Evolutionary conservation across 306 rosid species (phyloP).

Genomic region (Sphenostylis stenocarpa): DNA sequence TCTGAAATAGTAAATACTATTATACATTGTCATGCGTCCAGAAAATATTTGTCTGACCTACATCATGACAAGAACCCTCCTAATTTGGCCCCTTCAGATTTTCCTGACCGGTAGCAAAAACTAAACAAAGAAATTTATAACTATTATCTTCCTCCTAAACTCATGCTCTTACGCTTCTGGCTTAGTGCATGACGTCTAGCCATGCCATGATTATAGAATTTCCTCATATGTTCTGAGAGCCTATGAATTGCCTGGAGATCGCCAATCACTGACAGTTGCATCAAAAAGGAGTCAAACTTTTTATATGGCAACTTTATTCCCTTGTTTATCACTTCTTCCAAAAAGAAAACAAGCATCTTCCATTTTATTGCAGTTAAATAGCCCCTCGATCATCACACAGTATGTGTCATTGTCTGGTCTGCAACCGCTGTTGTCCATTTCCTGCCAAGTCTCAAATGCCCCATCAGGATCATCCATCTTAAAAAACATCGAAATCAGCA

Average conservation of each 20-base stretch:
- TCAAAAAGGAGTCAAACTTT: slow-evolving; percentile 67
- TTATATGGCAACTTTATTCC: slow-evolving; percentile 74
- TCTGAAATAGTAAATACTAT: not conserved
- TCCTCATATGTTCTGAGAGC: slow-evolving; percentile 86
- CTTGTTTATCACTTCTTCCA: slow-evolving; percentile 71
- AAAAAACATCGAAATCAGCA: slow-evolving; percentile 83
- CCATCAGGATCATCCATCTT: slow-evolving; percentile 72
- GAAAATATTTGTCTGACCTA: slow-evolving; percentile 14
- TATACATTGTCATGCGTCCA: slow-evolving; percentile 1
- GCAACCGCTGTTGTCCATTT: slow-evolving; percentile 67
- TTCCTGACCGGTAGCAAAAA: slow-evolving; percentile 12
- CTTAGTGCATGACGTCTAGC: slow-evolving; percentile 74
- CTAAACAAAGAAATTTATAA: slow-evolving; percentile 7
- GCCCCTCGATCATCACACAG: slow-evolving; percentile 85
- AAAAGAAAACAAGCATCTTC: slow-evolving; percentile 71
- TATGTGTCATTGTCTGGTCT: slow-evolving; percentile 59
- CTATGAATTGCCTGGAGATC: slow-evolving; percentile 74
- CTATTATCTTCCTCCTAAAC: slow-evolving; percentile 61
- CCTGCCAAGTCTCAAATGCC: slow-evolving; percentile 81
- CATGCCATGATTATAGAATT: slow-evolving; percentile 84
- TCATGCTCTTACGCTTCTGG: slow-evolving; percentile 70
- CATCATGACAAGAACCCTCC: slow-evolving; percentile 16
- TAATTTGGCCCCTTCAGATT: slow-evolving; percentile 11
- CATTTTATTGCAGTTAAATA: slow-evolving; percentile 58
- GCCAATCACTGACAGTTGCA: slow-evolving; percentile 72